phyloP scores from a whole-genome alignment of 257 asterid species.

The Euphrasia confusa region DNA sequence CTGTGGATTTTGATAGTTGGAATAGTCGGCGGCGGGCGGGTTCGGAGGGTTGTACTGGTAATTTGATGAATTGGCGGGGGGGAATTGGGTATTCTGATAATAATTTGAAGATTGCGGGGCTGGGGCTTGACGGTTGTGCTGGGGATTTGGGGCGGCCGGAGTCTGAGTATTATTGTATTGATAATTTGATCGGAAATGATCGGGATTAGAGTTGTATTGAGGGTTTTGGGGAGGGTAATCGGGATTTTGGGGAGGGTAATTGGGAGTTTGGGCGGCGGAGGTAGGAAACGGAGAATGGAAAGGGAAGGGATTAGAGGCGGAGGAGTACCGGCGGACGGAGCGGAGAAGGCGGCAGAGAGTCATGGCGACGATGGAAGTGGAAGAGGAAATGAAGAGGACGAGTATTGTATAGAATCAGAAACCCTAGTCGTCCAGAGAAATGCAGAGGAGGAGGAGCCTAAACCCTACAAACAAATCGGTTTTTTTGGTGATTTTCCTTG shows the following conservation, averaged over 20 bases:
- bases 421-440: conserved; percentile 18
- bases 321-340: conserved; percentile 41
- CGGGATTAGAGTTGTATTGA: background rate
- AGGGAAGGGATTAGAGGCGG: conserved; percentile 24
- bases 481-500: too few species aligned
- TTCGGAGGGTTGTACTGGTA: conserved; percentile 7
- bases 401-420: conserved; percentile 2
- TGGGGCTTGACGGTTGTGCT: conserved; percentile 8
- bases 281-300: conserved; percentile 30
- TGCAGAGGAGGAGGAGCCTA: background rate
- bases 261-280: conserved; percentile 19
- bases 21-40: conserved; percentile 4
- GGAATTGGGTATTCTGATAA: conserved; percentile 6
- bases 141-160: conserved; percentile 3
- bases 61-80: conserved; percentile 25
- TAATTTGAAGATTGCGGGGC: conserved; percentile 2
- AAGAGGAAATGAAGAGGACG: conserved; percentile 4
- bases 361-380: conserved; percentile 22
- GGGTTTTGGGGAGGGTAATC: conserved; percentile 1
- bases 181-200: conserved; percentile 9
- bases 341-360: conserved; percentile 42
- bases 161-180: conserved; percentile 4
- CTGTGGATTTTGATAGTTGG: conserved; percentile 7
- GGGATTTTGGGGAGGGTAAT: conserved; percentile 12
- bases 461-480: conserved; percentile 1